Evolutionary conservation across 345 rosid species (phyloP).

Genomic region (Citrus trifoliata): DNA sequence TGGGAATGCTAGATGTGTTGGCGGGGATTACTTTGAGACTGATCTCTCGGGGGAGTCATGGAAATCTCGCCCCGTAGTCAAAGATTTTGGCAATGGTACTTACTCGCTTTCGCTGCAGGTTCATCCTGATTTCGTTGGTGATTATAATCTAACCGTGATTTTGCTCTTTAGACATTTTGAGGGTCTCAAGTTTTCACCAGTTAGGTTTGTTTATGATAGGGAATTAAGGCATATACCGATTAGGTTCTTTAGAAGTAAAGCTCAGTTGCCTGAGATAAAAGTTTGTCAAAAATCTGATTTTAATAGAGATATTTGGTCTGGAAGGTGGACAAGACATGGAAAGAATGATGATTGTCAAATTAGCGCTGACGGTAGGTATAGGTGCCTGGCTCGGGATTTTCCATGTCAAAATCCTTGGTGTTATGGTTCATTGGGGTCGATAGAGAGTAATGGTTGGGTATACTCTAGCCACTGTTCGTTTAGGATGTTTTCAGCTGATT

Average conservation of each 20-base stretch:
- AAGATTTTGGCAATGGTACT: conserved; percentile 76
- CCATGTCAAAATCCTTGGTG: conserved; percentile 89
- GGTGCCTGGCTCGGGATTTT: conserved; percentile 57
- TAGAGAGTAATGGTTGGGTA: conserved; percentile 99
- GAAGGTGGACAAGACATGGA: conserved; percentile 91
- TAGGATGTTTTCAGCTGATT: conserved; percentile 44
- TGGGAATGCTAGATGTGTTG: conserved; percentile 48
- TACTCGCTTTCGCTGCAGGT: conserved; percentile 74
- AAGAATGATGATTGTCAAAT: conserved; percentile 60
- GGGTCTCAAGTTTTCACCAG: conserved; percentile 70
- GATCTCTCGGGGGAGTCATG: conserved; percentile 86
- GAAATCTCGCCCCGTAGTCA: conserved; percentile 82
- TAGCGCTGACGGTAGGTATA: conserved; percentile 71
- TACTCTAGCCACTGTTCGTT: conserved; percentile 87
- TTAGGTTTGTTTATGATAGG: conserved; percentile 54
- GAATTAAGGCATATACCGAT: conserved; percentile 46
- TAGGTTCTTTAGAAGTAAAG: conserved; percentile 36
- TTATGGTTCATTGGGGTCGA: conserved; percentile 56
- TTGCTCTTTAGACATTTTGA: conserved; percentile 73
- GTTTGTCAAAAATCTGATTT: conserved; percentile 64
- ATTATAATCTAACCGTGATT: conserved; percentile 62
- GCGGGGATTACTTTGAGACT: conserved; percentile 88
- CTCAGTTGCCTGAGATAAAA: conserved; percentile 44
- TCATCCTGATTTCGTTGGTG: conserved; percentile 85
- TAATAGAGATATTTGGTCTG: conserved; percentile 63